phyloP scores from a whole-genome alignment of 148 eudicot species.

The Bassia scoparia region DNA sequence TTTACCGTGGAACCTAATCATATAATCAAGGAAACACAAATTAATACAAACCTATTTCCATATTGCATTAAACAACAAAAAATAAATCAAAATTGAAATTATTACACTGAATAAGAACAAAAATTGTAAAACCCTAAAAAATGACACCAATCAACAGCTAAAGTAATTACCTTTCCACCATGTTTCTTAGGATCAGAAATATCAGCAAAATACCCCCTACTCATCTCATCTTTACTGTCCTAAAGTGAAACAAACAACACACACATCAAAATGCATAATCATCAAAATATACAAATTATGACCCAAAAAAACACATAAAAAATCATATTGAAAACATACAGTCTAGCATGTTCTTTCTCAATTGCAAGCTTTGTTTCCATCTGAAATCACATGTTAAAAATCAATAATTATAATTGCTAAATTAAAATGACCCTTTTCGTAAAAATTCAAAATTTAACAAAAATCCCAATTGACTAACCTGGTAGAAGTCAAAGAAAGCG shows the following conservation, averaged over 20 bases:
- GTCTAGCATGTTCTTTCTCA: constrained; percentile 84
- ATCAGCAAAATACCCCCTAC: constrained; percentile 90
- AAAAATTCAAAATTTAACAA: background rate
- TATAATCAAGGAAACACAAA: constrained; percentile 18
- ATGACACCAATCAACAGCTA: background rate
- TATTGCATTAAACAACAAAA: background rate
- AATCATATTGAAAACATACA: constrained; percentile 47
- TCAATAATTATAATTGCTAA: background rate
- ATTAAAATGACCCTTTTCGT: background rate
- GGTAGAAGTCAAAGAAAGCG: constrained; percentile 81
- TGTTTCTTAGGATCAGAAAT: constrained; percentile 76
- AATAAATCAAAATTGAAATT: constrained; percentile 4
- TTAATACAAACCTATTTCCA: constrained; percentile 20
- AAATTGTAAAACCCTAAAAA: background rate
- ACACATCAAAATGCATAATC: constrained; percentile 17
- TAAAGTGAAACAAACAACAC: constrained; percentile 30
- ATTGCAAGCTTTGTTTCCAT: constrained; percentile 77
- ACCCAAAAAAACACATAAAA: background rate
- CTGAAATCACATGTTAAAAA: constrained; percentile 33
- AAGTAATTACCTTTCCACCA: constrained; percentile 75
- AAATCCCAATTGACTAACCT: constrained; percentile 35
- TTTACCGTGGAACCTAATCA: constrained; percentile 71
- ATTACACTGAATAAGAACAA: background rate
- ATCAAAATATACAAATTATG: constrained; percentile 11
- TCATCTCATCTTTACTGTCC: constrained; percentile 99